Evolutionary conservation across 2,329 filamentous ascomycete genomes (phyloP), one percentile per base, ranked within the genome.

Genomic region (Calonectria henricotiae): DNA sequence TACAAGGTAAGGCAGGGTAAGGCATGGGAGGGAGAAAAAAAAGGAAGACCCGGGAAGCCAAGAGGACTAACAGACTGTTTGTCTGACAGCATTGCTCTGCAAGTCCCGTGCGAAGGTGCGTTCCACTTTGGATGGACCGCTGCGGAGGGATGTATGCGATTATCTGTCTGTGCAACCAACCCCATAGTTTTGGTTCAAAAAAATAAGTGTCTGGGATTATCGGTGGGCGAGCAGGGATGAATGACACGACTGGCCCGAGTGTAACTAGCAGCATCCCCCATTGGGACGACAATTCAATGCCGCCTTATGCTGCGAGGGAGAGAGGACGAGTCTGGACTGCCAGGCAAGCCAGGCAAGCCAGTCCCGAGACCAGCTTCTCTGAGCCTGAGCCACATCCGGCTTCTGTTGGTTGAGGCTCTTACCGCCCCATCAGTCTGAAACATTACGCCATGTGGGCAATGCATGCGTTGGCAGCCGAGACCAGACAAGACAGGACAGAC

Each of bases 391-490:
- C 37, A 61, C 39, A 61, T 23, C 25, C 13, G 39, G 39, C 39
- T 41, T 61, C 39, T 65, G 61, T 68, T 68, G 49, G 49, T 61
- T 35, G 60, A 58, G 58, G 32, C 54, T 49, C 47, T 32, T n/a
- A 37, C 17, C 15, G 35, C 67, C 61, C 67, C 61, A 65, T 68
- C 67, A 37, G 35, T 49, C 61, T 68, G 67, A 68, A 68, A 68
- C 67, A 37, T 17, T 30, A 43, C 35, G 55, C 44, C 62, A 60
- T 68, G 60, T 68, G 61, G 61, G 43, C 60, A 51, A 68, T 68
- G 67, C 67, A 61, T 68, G 67, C 61, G 67, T 49, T 68, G 67
- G 67, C 67, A 68, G 51, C 20, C 32, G 32, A 35, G 49, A 27
- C 44, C 17, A 32, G 55, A 55, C 32, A n/a, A 37, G 20, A 32